Base-by-base conservation (phyloP, 305 asterid species). In the Fraxinus xanthoxyloides region DNA sequence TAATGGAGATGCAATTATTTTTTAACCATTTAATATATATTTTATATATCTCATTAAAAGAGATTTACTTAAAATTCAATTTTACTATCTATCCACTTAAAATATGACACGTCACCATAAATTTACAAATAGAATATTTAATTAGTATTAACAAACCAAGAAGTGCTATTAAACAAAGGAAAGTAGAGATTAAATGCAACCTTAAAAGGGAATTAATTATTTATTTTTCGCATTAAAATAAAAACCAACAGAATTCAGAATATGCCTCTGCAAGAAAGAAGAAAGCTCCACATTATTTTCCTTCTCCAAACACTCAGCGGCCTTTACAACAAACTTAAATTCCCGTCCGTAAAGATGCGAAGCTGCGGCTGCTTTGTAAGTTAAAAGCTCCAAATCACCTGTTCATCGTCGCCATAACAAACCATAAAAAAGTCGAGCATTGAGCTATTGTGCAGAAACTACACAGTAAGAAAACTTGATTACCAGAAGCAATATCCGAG, bases 351-450 rank as follows among this genome's bases (percentile, higher is more conserved):
- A 93, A 0, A 95, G 87, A 85, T 92, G 89, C 4, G 92, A 85
- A 63, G 97, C 97, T 5, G 84, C 87, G 19, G 97, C 94, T 30
- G 98, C 99, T 87, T 95, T 95, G 85, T 82, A 86, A 4, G 95
- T 88, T 82, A 89, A 56, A 28, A 87, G 87, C 88, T 87, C 86
- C 87, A 85, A 63, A 77, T 93, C 94, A 40, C 90, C 98, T 94
- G 92, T 30, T 54, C 65, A 54, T 54, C 3, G 26, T 54, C 13
- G 12, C 34, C 70, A 79, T 15, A 79, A n/a, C 23, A 7, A 72
- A 77, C 34, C 74, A 4, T 15, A 31, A 30, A 17, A 17, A 19
- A 36, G 8, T 48, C 10, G 12, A 40, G 48, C 21, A 40, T 24
- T 59, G 31, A 77, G 78, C 75, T 79, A 36, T 59, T 12, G 19